A percentile compares a stretch with the other conserved stretches of the same genome.
phyloP scores from a whole-genome alignment of 176 grass and related monocot genomes.

The Zea mays region Zm-B73-REFERENCE-NAM-5.0 NC_050098.1:64335501-64336000 shows the following conservation, averaged over 20 bases:
- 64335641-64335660: neutral
- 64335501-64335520: slow-evolving; percentile 96
- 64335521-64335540: slow-evolving; percentile 94
- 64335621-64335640: neutral
- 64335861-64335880: neutral
- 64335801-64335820: neutral
- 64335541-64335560: slow-evolving; percentile 52
- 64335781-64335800: neutral
- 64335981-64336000: neutral
- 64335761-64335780: neutral
- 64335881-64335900: neutral
- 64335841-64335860: neutral
- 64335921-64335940: neutral
- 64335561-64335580: slow-evolving; percentile 9
- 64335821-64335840: neutral
- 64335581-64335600: neutral
- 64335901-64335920: too few species aligned
- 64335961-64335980: neutral
- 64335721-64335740: neutral
- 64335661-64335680: slow-evolving; percentile 6
- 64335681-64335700: neutral
- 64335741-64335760: neutral
- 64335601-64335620: neutral
- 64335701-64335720: neutral
- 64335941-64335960: neutral